Conservation (phyloP, 495 filamentous ascomycete species). For the Podospora tetraspora region DNA sequence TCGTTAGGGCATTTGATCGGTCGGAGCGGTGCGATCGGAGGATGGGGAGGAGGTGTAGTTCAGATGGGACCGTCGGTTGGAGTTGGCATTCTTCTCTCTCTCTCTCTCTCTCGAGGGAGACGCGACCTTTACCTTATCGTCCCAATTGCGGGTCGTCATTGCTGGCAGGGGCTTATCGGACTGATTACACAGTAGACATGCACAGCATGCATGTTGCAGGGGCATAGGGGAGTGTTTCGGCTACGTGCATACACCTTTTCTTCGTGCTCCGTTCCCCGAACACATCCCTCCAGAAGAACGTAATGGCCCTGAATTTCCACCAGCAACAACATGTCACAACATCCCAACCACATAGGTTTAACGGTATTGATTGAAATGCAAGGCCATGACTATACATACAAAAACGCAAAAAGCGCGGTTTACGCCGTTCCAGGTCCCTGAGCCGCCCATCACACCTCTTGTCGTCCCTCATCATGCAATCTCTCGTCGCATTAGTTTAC, state of each 20-base stretch:
- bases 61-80: not conserved
- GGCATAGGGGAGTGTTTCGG: not conserved
- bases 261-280: not conserved
- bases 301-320: not conserved
- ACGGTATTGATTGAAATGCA: slow-evolving; percentile 30
- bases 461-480: slow-evolving; percentile 20
- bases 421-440: slow-evolving; percentile 33
- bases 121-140: not conserved
- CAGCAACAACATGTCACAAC: not conserved
- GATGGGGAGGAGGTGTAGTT: not conserved
- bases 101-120: not conserved
- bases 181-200: not conserved
- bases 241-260: not conserved
- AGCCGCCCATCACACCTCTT: slow-evolving; percentile 22
- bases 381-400: slow-evolving; percentile 34
- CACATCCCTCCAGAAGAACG: not conserved
- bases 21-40: not conserved
- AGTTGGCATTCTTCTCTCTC: not conserved
- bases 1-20: not conserved
- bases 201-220: not conserved
- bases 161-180: not conserved
- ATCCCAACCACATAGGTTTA: slow-evolving; percentile 1
- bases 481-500: slow-evolving; percentile 21
- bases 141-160: not conserved
- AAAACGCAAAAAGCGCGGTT: slow-evolving; percentile 26